Conservation (phyloP, 2,329 filamentous ascomycete species). For the Neospermospora avenae region DNA sequence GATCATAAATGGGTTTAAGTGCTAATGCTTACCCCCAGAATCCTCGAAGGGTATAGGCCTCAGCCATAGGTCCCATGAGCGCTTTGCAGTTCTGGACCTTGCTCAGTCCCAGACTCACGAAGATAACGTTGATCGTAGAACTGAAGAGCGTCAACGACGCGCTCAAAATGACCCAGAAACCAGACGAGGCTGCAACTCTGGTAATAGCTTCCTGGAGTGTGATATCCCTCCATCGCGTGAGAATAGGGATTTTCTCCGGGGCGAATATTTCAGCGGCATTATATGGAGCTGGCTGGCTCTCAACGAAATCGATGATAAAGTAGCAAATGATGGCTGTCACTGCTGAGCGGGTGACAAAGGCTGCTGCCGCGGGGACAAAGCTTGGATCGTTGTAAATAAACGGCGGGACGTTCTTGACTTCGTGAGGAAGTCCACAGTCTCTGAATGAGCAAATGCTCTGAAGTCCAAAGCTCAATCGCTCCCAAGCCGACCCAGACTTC, state of each 20-base stretch:
- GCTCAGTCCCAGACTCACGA: background rate
- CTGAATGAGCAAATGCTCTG: background rate
- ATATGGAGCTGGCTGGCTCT: constrained; percentile 7
- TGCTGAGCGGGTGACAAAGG: background rate
- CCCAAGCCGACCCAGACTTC: background rate
- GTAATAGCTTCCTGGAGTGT: background rate
- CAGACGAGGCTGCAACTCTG: constrained; percentile 1
- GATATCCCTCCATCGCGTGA: background rate
- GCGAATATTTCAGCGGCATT: background rate
- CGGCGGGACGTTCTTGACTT: constrained; percentile 3
- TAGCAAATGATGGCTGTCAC: background rate
- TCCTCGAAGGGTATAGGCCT: constrained; percentile 9
- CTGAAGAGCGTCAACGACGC: background rate
- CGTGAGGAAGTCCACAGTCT: constrained; percentile 3
- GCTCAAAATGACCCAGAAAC: constrained; percentile 1
- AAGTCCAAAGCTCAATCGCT: background rate
- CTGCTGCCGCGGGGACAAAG: background rate
- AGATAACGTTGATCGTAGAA: background rate
- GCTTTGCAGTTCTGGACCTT: constrained; percentile 6
- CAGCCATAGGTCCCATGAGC: constrained; percentile 4
- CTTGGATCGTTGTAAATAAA: constrained; percentile 5
- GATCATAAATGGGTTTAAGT: background rate
- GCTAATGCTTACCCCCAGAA: constrained; percentile 13
- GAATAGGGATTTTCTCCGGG: background rate
- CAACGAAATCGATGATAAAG: constrained; percentile 3